Percentiles rank a stretch among this genome's conserved stretches.
These are phyloP conservation scores for Adansonia gregorii DNA, from an alignment of 441 rosid species.

Conservation along the genomic window DNA sequence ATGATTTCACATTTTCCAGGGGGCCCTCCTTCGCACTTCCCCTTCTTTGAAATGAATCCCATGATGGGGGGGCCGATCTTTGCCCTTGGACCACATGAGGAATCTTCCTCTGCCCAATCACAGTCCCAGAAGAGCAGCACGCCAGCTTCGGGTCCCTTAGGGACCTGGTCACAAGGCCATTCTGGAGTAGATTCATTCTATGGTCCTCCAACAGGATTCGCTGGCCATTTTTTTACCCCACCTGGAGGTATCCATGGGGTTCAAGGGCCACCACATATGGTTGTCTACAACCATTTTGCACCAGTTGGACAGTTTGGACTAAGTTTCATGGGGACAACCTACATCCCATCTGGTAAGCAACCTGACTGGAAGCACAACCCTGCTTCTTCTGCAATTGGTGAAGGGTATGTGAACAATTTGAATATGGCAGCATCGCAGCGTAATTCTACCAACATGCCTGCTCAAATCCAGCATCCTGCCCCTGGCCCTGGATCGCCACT, in stretches of 20 bases:
- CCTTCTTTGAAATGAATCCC: slow-evolving; percentile 91
- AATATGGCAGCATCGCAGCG: slow-evolving; percentile 61
- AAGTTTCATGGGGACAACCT: slow-evolving; percentile 97
- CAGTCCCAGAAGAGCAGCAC: slow-evolving; percentile 74
- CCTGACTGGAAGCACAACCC: slow-evolving; percentile 96
- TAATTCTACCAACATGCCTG: slow-evolving; percentile 59
- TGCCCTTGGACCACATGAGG: slow-evolving; percentile 90
- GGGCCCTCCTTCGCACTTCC: slow-evolving; percentile 80
- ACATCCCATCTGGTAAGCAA: slow-evolving; percentile 92
- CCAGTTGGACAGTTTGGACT: slow-evolving; percentile 97
- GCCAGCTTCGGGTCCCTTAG: slow-evolving; percentile 65
- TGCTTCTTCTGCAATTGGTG: slow-evolving; percentile 62
- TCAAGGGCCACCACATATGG: slow-evolving; percentile 96
- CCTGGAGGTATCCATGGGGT: slow-evolving; percentile 87
- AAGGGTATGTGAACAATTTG: slow-evolving; percentile 65
- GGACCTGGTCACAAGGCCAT: slow-evolving; percentile 80
- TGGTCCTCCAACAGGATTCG: slow-evolving; percentile 83
- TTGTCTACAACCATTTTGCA: slow-evolving; percentile 95
- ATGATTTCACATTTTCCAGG: slow-evolving; percentile 88
- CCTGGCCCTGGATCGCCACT: slow-evolving; percentile 72
- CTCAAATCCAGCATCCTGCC: slow-evolving; percentile 79
- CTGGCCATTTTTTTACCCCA: slow-evolving; percentile 86
- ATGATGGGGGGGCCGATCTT: slow-evolving; percentile 85
- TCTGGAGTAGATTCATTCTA: slow-evolving; percentile 92
- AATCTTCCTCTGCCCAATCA: slow-evolving; percentile 63